These are phyloP conservation scores for Colletotrichum spinosum DNA, from an alignment of 2,329 filamentous ascomycete species.

Conservation along the genomic window DNA sequence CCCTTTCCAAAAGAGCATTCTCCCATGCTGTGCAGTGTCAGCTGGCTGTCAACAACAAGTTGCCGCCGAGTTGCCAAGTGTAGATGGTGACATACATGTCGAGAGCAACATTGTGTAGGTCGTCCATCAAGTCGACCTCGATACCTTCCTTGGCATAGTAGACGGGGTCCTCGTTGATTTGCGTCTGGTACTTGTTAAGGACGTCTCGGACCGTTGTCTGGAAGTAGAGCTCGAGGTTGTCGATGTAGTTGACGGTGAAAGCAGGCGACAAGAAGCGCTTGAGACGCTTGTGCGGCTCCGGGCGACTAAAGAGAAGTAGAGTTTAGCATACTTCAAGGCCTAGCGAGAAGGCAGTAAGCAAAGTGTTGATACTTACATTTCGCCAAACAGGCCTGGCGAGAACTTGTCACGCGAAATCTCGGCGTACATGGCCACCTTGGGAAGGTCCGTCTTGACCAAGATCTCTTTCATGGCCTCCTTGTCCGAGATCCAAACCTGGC, in stretches of 20 bases:
- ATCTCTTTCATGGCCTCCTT: constrained; percentile 41
- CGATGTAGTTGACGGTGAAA: constrained; percentile 43
- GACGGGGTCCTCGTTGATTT: constrained; percentile 23
- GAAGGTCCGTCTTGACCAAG: constrained; percentile 39
- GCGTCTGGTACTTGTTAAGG: constrained; percentile 26
- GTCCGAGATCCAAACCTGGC: constrained; percentile 41
- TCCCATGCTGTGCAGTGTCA: constrained; percentile 37
- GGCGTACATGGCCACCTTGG: constrained; percentile 42
- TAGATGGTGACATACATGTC: constrained; percentile 37
- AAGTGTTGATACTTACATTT: constrained; percentile 35
- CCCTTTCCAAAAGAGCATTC: constrained; percentile 44
- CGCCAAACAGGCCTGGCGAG: constrained; percentile 40
- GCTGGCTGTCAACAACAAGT: too few relatives aligned
- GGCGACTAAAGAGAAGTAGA: constrained; percentile 27
- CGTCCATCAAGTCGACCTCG: constrained; percentile 43
- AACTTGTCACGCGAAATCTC: constrained; percentile 39
- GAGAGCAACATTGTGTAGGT: constrained; percentile 43
- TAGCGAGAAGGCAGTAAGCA: too few relatives aligned
- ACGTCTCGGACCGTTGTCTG: constrained; percentile 37
- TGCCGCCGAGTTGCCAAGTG: not conserved
- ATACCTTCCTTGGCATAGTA: constrained; percentile 34
- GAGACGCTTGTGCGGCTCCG: constrained; percentile 41
- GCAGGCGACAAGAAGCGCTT: constrained; percentile 43
- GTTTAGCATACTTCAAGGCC: not conserved
- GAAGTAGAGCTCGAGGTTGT: constrained; percentile 41